Percentiles rank a stretch among this genome's conserved stretches.
These are phyloP conservation scores for Bullera alba DNA, from an alignment of 768 basidiomycete genomes.

Conservation along the genomic window DNA sequence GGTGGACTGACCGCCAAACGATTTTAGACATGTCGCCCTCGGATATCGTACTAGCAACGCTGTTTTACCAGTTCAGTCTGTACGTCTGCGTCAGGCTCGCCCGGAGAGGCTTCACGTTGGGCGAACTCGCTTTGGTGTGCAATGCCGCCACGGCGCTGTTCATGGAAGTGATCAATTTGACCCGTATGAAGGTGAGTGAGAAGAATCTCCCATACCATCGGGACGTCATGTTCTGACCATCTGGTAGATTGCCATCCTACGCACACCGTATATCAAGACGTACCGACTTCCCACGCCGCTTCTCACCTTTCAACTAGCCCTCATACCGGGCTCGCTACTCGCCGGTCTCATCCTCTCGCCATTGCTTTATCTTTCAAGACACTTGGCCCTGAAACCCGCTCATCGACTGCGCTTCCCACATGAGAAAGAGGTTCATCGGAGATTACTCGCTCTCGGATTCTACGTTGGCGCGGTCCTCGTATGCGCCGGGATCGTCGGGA, in stretches of 20 bases:
- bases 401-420: slow-evolving; percentile 70
- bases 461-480: slow-evolving; percentile 69
- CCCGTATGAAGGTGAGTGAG: slow-evolving; percentile 64
- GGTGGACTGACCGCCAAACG: neutral
- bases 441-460: slow-evolving; percentile 76
- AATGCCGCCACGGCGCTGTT: slow-evolving; percentile 80
- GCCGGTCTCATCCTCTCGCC: slow-evolving; percentile 94
- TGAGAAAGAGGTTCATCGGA: slow-evolving; percentile 73
- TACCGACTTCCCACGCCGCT: slow-evolving; percentile 89
- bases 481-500: slow-evolving; percentile 73
- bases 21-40: slow-evolving; percentile 65
- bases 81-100: slow-evolving; percentile 85
- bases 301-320: slow-evolving; percentile 80
- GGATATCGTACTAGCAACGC: slow-evolving; percentile 63
- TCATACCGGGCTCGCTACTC: slow-evolving; percentile 84
- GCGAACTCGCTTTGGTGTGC: slow-evolving; percentile 81
- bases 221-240: neutral
- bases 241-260: slow-evolving; percentile 67
- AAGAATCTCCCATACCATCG: neutral
- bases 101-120: slow-evolving; percentile 89
- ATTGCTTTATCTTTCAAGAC: slow-evolving; percentile 79
- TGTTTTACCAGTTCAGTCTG: slow-evolving; percentile 85
- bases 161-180: slow-evolving; percentile 79
- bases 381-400: slow-evolving; percentile 78
- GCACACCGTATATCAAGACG: slow-evolving; percentile 78